Evolutionary conservation across 139 green algal genomes (phyloP).

Genomic region (Chlorella sp.): DNA sequence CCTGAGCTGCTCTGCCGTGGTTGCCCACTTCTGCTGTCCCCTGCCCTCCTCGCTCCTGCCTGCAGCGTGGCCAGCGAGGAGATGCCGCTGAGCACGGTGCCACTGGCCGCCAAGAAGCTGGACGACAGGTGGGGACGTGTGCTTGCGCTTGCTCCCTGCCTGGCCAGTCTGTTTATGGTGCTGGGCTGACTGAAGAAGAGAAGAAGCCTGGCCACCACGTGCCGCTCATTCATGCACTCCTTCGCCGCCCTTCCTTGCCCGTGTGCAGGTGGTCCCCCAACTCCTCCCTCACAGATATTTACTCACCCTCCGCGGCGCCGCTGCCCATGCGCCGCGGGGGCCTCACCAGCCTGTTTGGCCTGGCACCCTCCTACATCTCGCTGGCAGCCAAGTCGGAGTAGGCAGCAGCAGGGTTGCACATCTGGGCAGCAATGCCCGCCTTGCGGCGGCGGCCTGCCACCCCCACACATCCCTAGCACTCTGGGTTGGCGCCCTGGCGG

Average conservation of each 20-base stretch:
- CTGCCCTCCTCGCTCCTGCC: background rate
- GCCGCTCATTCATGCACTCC: background rate
- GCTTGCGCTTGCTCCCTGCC: no score
- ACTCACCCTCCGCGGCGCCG: background rate
- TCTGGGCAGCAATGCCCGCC: no score
- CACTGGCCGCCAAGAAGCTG: background rate
- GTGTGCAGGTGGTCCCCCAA: conserved; percentile 16
- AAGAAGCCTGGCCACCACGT: no score
- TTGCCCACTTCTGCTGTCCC: background rate
- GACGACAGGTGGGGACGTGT: conserved; percentile 12
- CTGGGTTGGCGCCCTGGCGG: no score
- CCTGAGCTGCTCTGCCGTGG: background rate
- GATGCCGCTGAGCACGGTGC: background rate
- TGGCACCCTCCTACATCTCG: background rate
- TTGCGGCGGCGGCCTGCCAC: no score
- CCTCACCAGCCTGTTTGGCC: conserved; percentile 9
- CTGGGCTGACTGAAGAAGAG: no score
- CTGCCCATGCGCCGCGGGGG: background rate
- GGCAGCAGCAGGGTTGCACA: background rate
- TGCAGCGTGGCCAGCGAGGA: background rate
- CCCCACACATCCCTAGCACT: no score
- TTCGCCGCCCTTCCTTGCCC: background rate
- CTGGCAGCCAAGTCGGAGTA: background rate
- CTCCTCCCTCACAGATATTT: conserved; percentile 18
- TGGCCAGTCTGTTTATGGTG: no score